These are phyloP conservation scores for Helicostylum pulchrum DNA, from an alignment of 192 early-diverging fungal species.

Conservation along the genomic window DNA sequence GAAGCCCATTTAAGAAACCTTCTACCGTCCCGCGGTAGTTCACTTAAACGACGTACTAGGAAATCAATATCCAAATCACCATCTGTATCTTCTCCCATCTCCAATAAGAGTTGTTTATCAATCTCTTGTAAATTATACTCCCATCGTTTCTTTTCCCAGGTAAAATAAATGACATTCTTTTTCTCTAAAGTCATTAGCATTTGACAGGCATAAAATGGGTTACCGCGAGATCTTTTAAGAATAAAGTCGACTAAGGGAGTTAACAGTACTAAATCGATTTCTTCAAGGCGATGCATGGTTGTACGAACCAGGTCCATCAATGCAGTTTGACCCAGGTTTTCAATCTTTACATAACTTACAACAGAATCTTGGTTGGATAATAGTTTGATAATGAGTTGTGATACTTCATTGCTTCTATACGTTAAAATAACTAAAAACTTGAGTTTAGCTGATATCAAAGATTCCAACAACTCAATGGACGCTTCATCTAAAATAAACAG, in stretches of 20 bases:
- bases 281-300: conserved; percentile 27
- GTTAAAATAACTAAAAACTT: conserved; percentile 27
- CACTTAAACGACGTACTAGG: conserved; percentile 21
- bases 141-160: conserved; percentile 30
- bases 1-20: conserved; percentile 36
- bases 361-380: conserved; percentile 21
- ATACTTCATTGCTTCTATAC: conserved; percentile 11
- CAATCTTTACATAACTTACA: conserved; percentile 22
- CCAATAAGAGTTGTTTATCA: conserved; percentile 16
- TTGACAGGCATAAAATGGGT: conserved; percentile 34
- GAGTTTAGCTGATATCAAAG: conserved; percentile 22
- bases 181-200: conserved; percentile 26
- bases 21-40: conserved; percentile 29
- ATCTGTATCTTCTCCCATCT: neutral
- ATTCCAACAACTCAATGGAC: conserved; percentile 31
- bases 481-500: conserved; percentile 26
- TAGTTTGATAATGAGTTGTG: neutral
- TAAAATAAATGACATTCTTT: conserved; percentile 29
- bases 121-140: conserved; percentile 33
- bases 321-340: conserved; percentile 25
- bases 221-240: conserved; percentile 17
- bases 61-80: conserved; percentile 26
- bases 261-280: conserved; percentile 18
- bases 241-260: conserved; percentile 32
- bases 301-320: conserved; percentile 27